Conservation (phyloP, 2,329 filamentous ascomycete species). For the Ophiocordyceps robertsii region DNA sequence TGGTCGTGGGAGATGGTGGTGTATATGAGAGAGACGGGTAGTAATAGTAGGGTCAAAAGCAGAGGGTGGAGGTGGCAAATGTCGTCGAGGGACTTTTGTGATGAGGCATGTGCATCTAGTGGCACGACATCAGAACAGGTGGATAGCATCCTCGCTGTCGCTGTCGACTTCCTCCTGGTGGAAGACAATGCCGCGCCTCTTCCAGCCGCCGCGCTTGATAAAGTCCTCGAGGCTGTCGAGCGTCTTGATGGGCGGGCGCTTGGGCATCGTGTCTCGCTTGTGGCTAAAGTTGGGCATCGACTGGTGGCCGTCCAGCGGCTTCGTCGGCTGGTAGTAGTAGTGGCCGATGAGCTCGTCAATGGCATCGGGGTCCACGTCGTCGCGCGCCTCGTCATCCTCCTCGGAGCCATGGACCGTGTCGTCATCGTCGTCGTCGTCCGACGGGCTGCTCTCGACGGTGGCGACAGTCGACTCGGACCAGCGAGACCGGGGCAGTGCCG, state of each 20-base stretch:
- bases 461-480: slow-evolving; percentile 31
- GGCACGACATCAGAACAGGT: background rate
- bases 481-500: slow-evolving; percentile 20
- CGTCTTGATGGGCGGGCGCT: slow-evolving; percentile 23
- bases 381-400: slow-evolving; percentile 5
- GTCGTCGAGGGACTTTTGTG: background rate
- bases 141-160: background rate
- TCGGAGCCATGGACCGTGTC: slow-evolving; percentile 3
- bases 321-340: slow-evolving; percentile 6
- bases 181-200: slow-evolving; percentile 28
- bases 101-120: too few species aligned
- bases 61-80: background rate
- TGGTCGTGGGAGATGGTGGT: background rate
- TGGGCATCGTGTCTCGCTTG: slow-evolving; percentile 13
- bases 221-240: slow-evolving; percentile 26
- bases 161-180: slow-evolving; percentile 7
- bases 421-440: slow-evolving; percentile 6
- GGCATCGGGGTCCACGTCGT: slow-evolving; percentile 8
- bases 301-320: slow-evolving; percentile 9
- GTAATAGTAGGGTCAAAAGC: background rate
- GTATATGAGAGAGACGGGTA: background rate
- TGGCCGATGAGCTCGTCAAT: slow-evolving; percentile 9
- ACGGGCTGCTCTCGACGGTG: slow-evolving; percentile 11
- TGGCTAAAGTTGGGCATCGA: slow-evolving; percentile 22
- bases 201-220: slow-evolving; percentile 29